Base-by-base conservation (phyloP, 305 asterid genomes). In the Stenogyne calaminthoides region DNA sequence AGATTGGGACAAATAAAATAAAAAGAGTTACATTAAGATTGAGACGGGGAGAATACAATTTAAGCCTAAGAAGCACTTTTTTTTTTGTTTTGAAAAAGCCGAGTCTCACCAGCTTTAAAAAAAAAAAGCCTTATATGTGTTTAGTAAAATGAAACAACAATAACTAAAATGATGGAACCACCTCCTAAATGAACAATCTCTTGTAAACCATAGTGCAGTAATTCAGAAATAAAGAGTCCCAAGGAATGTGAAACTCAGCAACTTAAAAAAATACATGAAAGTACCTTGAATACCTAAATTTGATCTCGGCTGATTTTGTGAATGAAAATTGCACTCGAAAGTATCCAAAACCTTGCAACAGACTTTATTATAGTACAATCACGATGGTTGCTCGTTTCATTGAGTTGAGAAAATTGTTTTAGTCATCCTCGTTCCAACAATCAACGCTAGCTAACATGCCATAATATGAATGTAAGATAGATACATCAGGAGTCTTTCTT, bases 331-430 rank as follows among this genome's bases (percentile, higher is more conserved):
- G 54, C 64, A 40, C 19, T 40, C 25, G 8, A 32, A 9, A 68
- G 25, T 10, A 27, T 47, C 25, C 37, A 60, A 61, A 64, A 62
- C 32, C 37, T 32, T 44, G 54, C 67, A 61, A 37, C 42, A 25
- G 54, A 65, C 81, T 67, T 70, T 71, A 18, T 15, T 18, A 56
- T 63, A 65, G 42, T 67, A 74, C 71, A 70, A 70, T 69, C 15
- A n/a, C 54, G 47, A 57, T 49, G 71, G 34, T 36, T 34, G 51
- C 63, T 59, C 60, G 11, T 69, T 63, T 55, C 64, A 36, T 61
- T 32, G 27, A 40, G 79, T 58, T 40, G 18, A 44, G 20, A 57
- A 60, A 70, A 32, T 57, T 51, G 10, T 62, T 64, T 57, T 44
- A 18, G 52, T 19, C 37, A 67, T 2, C 39, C 22, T 60, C 49